Percentiles rank a stretch among this genome's conserved stretches.
These are phyloP conservation scores for Saturnispora hagleri DNA, from an alignment of 805 yeast genomes.

Conservation along the genomic window DNA sequence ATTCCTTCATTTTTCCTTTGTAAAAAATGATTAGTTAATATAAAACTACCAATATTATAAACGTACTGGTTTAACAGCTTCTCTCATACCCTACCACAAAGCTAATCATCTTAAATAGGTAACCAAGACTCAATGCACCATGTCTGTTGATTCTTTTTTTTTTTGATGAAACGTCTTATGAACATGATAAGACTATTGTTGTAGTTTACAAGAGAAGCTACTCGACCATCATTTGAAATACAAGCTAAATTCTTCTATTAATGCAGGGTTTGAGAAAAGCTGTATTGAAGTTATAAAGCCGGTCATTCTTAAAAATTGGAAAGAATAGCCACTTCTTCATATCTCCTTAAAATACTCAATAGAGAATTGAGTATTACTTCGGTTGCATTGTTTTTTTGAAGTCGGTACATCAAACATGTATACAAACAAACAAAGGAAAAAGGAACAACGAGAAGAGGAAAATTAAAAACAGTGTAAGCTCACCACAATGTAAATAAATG, in stretches of 20 bases:
- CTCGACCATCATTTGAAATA: neutral
- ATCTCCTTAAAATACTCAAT: neutral
- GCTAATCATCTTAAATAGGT: neutral
- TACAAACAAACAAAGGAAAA: neutral
- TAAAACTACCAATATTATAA: neutral
- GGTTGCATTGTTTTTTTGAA: neutral
- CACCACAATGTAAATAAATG: neutral
- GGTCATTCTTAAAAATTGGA: neutral
- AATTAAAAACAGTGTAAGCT: neutral
- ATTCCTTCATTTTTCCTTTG: neutral
- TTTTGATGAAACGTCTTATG: neutral
- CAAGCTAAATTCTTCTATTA: neutral
- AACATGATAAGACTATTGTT: neutral
- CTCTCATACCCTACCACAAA: conserved; percentile 14
- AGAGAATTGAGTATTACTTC: neutral
- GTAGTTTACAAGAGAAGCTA: conserved; percentile 12
- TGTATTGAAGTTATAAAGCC: neutral
- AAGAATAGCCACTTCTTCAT: neutral
- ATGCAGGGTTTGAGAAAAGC: conserved; percentile 10
- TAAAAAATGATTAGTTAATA: neutral
- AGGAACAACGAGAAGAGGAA: neutral
- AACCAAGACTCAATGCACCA: too few species aligned
- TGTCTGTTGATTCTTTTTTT: neutral
- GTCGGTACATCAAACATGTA: neutral
- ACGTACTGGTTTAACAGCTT: conserved; percentile 8